These are phyloP conservation scores for Xylaria bambusicola DNA, from an alignment of 495 filamentous ascomycete species.

Conservation along the genomic window DNA sequence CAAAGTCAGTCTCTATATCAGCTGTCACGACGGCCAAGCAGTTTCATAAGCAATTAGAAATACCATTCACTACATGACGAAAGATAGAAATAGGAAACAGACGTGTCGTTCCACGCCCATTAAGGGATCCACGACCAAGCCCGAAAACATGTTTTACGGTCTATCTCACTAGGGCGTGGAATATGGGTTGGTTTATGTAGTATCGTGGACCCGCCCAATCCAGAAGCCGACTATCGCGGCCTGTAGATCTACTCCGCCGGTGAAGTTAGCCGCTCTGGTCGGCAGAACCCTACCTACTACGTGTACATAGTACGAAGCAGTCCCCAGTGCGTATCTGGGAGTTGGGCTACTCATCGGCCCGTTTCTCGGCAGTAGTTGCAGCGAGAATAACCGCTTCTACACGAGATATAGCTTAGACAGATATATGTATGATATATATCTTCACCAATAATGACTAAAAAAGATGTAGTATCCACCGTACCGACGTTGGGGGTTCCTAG, in stretches of 20 bases:
- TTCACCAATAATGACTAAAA: neutral
- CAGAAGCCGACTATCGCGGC: slow-evolving; percentile 6
- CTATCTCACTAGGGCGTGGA: neutral
- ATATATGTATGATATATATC: neutral
- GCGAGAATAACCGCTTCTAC: slow-evolving; percentile 6
- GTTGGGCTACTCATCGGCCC: slow-evolving; percentile 17
- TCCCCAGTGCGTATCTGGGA: neutral
- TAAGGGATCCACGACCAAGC: neutral
- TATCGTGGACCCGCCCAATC: neutral
- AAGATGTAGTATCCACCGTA: neutral
- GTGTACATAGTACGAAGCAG: too few species aligned
- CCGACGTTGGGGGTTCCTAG: neutral
- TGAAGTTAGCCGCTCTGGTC: slow-evolving; percentile 1
- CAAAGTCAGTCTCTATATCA: too few species aligned
- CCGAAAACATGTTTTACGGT: slow-evolving; percentile 7
- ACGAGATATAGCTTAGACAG: neutral
- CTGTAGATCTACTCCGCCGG: slow-evolving; percentile 8
- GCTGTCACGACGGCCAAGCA: too few species aligned
- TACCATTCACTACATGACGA: neutral
- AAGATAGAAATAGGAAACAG: neutral
- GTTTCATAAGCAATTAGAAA: too few species aligned
- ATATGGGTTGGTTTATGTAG: neutral
- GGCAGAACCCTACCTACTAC: neutral
- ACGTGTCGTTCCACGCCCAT: neutral
- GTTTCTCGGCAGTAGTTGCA: slow-evolving; percentile 16